Base-by-base conservation (phyloP, 306 rosid genomes). In the Calophaca sinica region DNA sequence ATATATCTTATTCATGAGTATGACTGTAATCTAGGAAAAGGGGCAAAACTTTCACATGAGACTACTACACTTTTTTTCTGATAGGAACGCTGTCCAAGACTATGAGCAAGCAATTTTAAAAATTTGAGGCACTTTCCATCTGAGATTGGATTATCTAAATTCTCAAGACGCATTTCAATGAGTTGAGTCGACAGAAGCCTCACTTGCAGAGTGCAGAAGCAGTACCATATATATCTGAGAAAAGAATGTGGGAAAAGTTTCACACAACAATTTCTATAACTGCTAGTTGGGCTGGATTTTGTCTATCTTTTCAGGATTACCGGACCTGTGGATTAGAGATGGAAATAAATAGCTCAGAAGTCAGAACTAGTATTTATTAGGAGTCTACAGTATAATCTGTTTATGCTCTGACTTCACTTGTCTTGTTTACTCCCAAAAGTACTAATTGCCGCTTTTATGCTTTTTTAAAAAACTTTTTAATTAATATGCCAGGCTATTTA, bases 151-250 rank as follows among this genome's bases (percentile, higher is more conserved):
- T 38, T 9, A 50, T 13, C 13, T 15, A 74, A 60, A 80, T 74
- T 63, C 74, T 70, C 7, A 75, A 62, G 39, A 66, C 26, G 26
- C 26, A 20, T 20, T 20, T 20, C 26, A 20, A 20, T 20, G 26
- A 20, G 26, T 20, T 20, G 26, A 20, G 26, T 20, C 26, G 26
- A 1, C 28, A 80, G 9, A 64, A 65, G 62, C 14, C 11, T 53
- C 54, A 10, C 58, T 64, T 65, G 60, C 49, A 54, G 67, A 67
- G n/a, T n/a, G n/a, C n/a, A n/a, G n/a, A n/a, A n/a, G n/a, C n/a
- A n/a, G 26, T 20, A 20, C 26, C 26, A 20, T 20, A 20, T 20
- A 20, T 20, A 20, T 20, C 26, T 10, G 60, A 14, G 38, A 54
- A 42, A 48, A 11, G 73, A 76, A 75, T 54, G 58, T 76, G 59